Evolutionary conservation across 139 green algal species (phyloP).

Genomic region (Raphidocelis subcapitata): DNA sequence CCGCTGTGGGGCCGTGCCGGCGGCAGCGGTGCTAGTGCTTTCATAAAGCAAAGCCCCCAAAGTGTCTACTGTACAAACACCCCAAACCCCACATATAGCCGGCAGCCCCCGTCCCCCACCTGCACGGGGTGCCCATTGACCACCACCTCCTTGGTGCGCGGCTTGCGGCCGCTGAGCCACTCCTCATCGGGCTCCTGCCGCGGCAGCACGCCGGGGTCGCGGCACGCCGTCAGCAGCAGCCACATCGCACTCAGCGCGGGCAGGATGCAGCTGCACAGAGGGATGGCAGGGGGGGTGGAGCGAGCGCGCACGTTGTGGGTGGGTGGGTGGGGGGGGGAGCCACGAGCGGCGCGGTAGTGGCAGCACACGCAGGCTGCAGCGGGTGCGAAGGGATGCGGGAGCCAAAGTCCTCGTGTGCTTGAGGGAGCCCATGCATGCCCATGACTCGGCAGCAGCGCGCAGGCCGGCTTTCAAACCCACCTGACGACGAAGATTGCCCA

Average conservation of each 20-base stretch:
- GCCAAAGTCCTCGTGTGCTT: not conserved
- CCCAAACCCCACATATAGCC: too few species aligned
- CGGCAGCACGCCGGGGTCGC: slow-evolving; percentile 92
- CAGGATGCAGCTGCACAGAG: slow-evolving; percentile 45
- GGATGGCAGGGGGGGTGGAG: not conserved
- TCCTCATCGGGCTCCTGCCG: slow-evolving; percentile 74
- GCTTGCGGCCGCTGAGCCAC: slow-evolving; percentile 51
- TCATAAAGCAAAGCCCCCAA: too few species aligned
- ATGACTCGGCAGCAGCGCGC: too few species aligned
- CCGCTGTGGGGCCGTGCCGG: too few species aligned
- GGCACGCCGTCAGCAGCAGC: slow-evolving; percentile 75
- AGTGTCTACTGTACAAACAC: too few species aligned
- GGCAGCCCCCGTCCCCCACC: too few species aligned
- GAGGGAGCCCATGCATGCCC: slow-evolving; percentile 19
- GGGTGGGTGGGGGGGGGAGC: too few species aligned
- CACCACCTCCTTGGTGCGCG: slow-evolving; percentile 40
- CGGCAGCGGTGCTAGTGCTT: too few species aligned
- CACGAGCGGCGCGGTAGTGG: not conserved
- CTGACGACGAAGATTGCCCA: slow-evolving; percentile 48
- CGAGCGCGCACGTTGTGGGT: too few species aligned
- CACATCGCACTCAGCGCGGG: slow-evolving; percentile 47
- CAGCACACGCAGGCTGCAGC: not conserved
- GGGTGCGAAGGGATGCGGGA: not conserved
- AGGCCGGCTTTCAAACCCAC: slow-evolving; percentile 35
- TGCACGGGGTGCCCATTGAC: slow-evolving; percentile 41